Conservation (phyloP, 306 rosid species). For the Betula pendula region DNA sequence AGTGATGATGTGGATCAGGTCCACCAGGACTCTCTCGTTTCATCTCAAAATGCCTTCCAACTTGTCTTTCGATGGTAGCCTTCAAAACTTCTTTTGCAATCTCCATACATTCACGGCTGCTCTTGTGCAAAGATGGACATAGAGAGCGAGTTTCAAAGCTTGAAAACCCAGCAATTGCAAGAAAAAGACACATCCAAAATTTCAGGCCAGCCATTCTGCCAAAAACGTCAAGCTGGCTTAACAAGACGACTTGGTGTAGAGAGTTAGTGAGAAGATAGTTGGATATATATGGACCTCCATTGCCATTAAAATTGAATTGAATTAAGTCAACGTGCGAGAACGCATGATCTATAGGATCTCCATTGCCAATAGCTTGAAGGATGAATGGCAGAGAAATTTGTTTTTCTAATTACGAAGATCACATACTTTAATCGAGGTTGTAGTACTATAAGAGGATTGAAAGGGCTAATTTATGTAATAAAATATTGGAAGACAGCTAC, state of each 20-base stretch:
- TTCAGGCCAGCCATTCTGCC: not conserved
- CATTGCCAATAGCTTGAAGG: not conserved
- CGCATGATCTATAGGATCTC: not conserved
- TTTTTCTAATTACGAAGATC: too few relatives aligned
- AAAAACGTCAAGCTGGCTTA: not conserved
- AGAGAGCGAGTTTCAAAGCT: slow-evolving; percentile 17
- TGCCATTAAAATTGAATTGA: too few relatives aligned
- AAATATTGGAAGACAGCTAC: not conserved
- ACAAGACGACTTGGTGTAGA: not conserved
- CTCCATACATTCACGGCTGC: not conserved
- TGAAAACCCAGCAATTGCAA: slow-evolving; percentile 15
- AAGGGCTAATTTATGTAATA: not conserved
- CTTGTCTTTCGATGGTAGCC: slow-evolving; percentile 26
- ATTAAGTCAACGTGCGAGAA: too few relatives aligned
- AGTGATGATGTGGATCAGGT: slow-evolving; percentile 47
- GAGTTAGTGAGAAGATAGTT: not conserved
- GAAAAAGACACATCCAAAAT: slow-evolving; percentile 10
- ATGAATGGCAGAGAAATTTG: too few relatives aligned
- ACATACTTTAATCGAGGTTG: too few relatives aligned
- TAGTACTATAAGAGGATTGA: too few relatives aligned
- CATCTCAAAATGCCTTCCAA: slow-evolving; percentile 3
- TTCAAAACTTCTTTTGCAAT: slow-evolving; percentile 28
- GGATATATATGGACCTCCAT: not conserved
- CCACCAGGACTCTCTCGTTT: slow-evolving; percentile 41
- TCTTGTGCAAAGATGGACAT: not conserved